Conservation (phyloP, 2,329 filamentous ascomycete species). For the Diatrype stigma region DNA sequence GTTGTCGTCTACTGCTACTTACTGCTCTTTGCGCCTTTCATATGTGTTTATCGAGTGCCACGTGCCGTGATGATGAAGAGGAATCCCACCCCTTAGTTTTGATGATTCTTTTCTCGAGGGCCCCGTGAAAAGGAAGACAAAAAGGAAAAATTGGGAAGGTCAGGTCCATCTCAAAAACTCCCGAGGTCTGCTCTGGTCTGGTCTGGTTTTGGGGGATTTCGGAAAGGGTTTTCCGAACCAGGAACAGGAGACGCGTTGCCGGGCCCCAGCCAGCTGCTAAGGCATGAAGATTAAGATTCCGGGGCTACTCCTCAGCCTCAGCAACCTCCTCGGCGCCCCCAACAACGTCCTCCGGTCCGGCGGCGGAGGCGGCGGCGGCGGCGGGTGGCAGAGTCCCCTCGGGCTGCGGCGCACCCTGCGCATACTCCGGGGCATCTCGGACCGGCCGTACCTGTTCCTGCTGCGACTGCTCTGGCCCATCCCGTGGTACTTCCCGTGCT, state of each 20-base stretch:
- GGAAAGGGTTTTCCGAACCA: not conserved
- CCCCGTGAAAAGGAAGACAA: too few species aligned
- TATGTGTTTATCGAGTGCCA: too few species aligned
- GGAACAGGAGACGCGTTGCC: too few species aligned
- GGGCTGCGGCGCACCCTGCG: not conserved
- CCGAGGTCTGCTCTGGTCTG: too few species aligned
- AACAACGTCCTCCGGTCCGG: not conserved
- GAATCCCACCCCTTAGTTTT: not conserved
- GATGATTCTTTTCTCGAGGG: too few species aligned
- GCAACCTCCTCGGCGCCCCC: too few species aligned
- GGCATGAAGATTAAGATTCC: not conserved
- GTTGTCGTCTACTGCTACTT: too few species aligned
- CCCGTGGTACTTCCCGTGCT: constrained; percentile 4
- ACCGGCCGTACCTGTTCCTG: not conserved
- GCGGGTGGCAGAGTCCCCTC: not conserved
- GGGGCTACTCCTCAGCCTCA: too few species aligned
- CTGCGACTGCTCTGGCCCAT: constrained; percentile 4
- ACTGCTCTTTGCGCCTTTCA: too few species aligned
- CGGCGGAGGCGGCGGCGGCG: too few species aligned
- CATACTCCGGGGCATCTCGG: not conserved
- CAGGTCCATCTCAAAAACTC: too few species aligned
- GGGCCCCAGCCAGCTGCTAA: not conserved
- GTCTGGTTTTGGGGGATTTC: not conserved
- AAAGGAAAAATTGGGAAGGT: too few species aligned
- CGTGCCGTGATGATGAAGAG: not conserved